phyloP scores from a whole-genome alignment of 441 rosid genomes.

The Gossypium trilobum region DNA sequence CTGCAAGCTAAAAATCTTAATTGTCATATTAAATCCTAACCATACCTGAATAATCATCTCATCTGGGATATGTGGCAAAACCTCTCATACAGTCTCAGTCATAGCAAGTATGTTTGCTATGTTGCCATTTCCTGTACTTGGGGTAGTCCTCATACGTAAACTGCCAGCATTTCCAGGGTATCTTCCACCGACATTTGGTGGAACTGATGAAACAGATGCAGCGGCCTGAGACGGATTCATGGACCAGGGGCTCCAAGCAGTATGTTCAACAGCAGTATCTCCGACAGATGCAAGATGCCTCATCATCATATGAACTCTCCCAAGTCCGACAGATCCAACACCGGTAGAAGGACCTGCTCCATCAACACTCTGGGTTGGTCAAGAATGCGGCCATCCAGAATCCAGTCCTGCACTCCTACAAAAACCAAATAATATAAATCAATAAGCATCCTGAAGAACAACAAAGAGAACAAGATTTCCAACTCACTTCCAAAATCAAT shows the following conservation, averaged over 20 bases:
- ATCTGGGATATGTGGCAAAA: slow-evolving; percentile 84
- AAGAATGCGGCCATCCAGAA: slow-evolving; percentile 63
- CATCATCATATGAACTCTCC: slow-evolving; percentile 97
- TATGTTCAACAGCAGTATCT: slow-evolving; percentile 82
- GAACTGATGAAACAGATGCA: slow-evolving; percentile 45
- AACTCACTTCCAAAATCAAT: background rate
- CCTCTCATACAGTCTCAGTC: slow-evolving; percentile 91
- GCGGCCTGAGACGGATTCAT: slow-evolving; percentile 58
- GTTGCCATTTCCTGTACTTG: slow-evolving; percentile 44
- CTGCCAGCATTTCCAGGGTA: slow-evolving; percentile 39
- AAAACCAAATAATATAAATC: background rate
- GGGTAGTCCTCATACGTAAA: slow-evolving; percentile 49
- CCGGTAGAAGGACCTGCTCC: slow-evolving; percentile 84
- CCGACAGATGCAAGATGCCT: slow-evolving; percentile 95
- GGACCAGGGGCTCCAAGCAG: slow-evolving; percentile 88
- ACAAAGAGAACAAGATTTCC: background rate
- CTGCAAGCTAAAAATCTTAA: background rate
- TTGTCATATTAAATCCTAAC: slow-evolving; percentile 2
- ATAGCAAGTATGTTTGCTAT: slow-evolving; percentile 70
- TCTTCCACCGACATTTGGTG: slow-evolving; percentile 41
- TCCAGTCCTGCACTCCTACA: slow-evolving; percentile 71
- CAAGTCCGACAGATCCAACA: slow-evolving; percentile 65
- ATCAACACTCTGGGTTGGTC: slow-evolving; percentile 71
- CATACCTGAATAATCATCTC: slow-evolving; percentile 82
- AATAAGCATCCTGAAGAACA: slow-evolving; percentile 6